Conservation (phyloP, 768 basidiomycete species). For the Lentinula guzmanii region DNA sequence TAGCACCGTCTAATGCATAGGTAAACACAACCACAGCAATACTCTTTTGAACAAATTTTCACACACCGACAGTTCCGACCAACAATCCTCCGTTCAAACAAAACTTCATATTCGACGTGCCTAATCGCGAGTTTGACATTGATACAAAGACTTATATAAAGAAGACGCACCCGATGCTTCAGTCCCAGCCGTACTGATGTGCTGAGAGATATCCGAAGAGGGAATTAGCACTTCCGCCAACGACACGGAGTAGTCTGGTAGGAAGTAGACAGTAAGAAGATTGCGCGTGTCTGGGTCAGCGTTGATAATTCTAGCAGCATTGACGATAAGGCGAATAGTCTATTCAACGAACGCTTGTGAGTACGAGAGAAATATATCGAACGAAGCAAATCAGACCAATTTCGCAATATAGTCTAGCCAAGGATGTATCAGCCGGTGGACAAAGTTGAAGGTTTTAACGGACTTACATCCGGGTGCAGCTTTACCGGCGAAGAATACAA, state of each 20-base stretch:
- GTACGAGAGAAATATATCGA: neutral
- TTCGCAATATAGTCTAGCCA: slow-evolving; percentile 83
- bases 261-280: slow-evolving; percentile 85
- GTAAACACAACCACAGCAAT: neutral
- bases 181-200: slow-evolving; percentile 97
- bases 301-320: slow-evolving; percentile 77
- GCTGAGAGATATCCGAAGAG: slow-evolving; percentile 92
- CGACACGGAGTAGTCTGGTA: slow-evolving; percentile 92
- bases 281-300: slow-evolving; percentile 84
- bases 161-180: slow-evolving; percentile 56
- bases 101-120: slow-evolving; percentile 83
- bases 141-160: neutral
- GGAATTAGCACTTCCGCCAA: slow-evolving; percentile 81
- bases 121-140: neutral
- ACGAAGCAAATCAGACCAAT: slow-evolving; percentile 38
- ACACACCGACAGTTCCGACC: slow-evolving; percentile 71
- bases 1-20: slow-evolving; percentile 71
- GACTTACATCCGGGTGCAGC: slow-evolving; percentile 86
- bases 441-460: neutral
- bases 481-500: slow-evolving; percentile 97
- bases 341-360: slow-evolving; percentile 16
- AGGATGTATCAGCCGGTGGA: neutral
- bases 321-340: slow-evolving; percentile 92
- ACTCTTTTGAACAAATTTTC: neutral
- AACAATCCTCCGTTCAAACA: slow-evolving; percentile 87